These are phyloP conservation scores for Begonia fuchsioides DNA, from an alignment of 306 rosid genomes.

Conservation along the genomic window DNA sequence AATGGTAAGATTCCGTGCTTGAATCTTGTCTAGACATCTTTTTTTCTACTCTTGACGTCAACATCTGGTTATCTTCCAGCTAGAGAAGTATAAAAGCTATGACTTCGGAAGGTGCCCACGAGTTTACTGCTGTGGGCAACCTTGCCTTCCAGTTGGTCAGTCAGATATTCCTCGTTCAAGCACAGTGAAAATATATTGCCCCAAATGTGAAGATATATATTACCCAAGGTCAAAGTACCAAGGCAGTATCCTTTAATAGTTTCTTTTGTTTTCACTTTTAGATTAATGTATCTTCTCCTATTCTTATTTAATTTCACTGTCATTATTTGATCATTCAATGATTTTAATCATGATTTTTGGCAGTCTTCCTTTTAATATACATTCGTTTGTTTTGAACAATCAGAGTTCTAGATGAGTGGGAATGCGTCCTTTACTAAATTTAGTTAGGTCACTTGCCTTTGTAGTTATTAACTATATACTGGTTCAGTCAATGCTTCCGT, in stretches of 20 bases:
- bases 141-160: slow-evolving; percentile 98
- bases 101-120: slow-evolving; percentile 98
- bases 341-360: not conserved
- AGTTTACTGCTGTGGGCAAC: slow-evolving; percentile 97
- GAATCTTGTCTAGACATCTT: not conserved
- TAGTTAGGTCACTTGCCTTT: too few relatives aligned
- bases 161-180: slow-evolving; percentile 93
- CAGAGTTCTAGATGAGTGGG: not conserved
- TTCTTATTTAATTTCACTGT: not conserved
- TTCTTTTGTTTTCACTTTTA: not conserved
- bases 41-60: not conserved
- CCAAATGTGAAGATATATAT: slow-evolving; percentile 91
- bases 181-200: slow-evolving; percentile 93
- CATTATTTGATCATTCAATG: not conserved
- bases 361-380: too few relatives aligned
- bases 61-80: slow-evolving; percentile 23
- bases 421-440: too few relatives aligned
- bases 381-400: too few relatives aligned
- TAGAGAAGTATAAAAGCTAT: slow-evolving; percentile 87
- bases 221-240: slow-evolving; percentile 98
- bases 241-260: slow-evolving; percentile 92
- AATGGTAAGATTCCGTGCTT: slow-evolving; percentile 38
- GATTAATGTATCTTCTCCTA: not conserved
- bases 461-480: too few relatives aligned
- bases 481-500: not conserved